Evolutionary conservation across 495 filamentous ascomycete species (phyloP).

Genomic region (Hypoxylon trugodes): DNA sequence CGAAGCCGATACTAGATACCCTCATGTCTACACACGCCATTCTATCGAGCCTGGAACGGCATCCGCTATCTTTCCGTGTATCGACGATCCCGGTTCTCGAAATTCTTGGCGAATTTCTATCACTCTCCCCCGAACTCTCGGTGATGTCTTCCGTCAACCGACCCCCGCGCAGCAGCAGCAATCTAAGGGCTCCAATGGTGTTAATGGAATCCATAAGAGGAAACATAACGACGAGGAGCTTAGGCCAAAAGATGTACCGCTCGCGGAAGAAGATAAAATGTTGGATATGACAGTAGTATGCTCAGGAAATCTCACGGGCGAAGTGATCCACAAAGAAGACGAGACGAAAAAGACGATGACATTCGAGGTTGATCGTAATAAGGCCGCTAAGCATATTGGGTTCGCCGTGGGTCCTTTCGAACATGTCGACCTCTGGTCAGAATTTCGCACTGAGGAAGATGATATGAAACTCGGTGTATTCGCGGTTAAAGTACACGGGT

Average conservation of each 20-base stretch:
- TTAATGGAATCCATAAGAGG: conserved; percentile 44
- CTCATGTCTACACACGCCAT: conserved; percentile 90
- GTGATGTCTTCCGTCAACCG: conserved; percentile 73
- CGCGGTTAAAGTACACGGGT: conserved; percentile 84
- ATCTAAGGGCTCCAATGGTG: neutral
- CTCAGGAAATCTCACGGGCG: conserved; percentile 85
- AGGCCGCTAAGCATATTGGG: conserved; percentile 86
- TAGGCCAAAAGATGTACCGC: conserved; percentile 45
- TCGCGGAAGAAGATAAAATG: conserved; percentile 79
- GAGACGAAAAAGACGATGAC: conserved; percentile 81
- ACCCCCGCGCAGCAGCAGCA: conserved; percentile 43
- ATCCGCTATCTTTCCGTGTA: conserved; percentile 87
- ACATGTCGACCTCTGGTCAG: conserved; percentile 81
- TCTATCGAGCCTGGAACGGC: conserved; percentile 78
- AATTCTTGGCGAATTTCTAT: conserved; percentile 90
- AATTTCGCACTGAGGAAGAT: conserved; percentile 87
- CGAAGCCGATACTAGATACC: conserved; percentile 79
- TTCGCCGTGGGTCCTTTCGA: conserved; percentile 96
- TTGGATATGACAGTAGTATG: conserved; percentile 90
- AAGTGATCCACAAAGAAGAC: conserved; percentile 76
- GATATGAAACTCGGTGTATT: conserved; percentile 88
- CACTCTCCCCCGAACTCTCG: conserved; percentile 82
- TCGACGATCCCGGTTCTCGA: conserved; percentile 81
- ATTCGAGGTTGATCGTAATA: conserved; percentile 73
- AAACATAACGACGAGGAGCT: conserved; percentile 45